Conservation (phyloP, 1,139 yeast species). For the Pneumocystis oryctolagi region DNA sequence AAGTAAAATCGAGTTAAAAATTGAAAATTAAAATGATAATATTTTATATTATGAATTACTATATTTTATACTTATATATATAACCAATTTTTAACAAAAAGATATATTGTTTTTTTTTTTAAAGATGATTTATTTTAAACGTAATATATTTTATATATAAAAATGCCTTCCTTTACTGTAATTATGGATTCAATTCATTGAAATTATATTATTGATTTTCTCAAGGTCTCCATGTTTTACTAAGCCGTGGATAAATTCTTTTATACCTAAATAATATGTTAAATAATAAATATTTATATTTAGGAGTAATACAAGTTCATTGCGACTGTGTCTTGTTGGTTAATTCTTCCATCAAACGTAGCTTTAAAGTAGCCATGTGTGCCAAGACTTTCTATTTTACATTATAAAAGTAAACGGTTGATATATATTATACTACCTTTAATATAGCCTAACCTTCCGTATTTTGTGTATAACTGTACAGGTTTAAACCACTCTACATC, state of each 20-base stretch:
- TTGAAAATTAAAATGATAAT: no score
- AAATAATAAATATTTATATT: background rate
- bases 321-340: constrained; percentile 84
- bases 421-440: background rate
- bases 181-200: background rate
- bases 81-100: no score
- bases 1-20: background rate
- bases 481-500: constrained; percentile 86
- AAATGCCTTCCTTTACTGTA: background rate
- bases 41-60: background rate
- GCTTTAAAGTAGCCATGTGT: constrained; percentile 98
- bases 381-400: constrained; percentile 77
- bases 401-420: constrained; percentile 22
- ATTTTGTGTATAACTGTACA: constrained; percentile 79
- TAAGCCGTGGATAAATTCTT: background rate
- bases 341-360: constrained; percentile 76
- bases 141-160: background rate
- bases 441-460: constrained; percentile 64
- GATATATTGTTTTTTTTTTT: no score
- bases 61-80: no score
- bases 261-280: background rate
- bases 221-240: background rate
- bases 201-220: background rate
- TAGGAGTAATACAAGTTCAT: constrained; percentile 54
- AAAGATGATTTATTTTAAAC: background rate